phyloP scores from a whole-genome alignment of 2,329 filamentous ascomycete genomes.

The Coniochaeta ligniaria region DNA sequence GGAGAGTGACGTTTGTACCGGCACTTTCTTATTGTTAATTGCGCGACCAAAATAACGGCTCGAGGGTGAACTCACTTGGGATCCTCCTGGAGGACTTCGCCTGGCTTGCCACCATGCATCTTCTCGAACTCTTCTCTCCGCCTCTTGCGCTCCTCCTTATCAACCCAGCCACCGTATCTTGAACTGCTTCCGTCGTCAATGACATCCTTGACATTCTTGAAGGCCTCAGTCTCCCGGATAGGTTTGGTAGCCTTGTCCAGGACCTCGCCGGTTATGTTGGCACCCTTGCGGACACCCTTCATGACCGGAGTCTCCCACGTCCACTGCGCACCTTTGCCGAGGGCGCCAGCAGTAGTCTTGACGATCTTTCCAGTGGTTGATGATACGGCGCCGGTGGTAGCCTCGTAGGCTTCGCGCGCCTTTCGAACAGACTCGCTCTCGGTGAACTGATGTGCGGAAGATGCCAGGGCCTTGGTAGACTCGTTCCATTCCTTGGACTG shows the following conservation, averaged over 20 bases:
- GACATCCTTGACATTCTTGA: conserved; percentile 88
- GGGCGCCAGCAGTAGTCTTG: conserved; percentile 76
- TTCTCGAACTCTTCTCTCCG: conserved; percentile 69
- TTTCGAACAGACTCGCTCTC: conserved; percentile 87
- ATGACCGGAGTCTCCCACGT: conserved; percentile 95
- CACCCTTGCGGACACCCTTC: conserved; percentile 82
- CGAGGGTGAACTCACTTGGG: conserved; percentile 61
- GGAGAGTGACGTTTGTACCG: conserved; percentile 86
- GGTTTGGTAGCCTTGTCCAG: conserved; percentile 94
- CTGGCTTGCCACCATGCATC: conserved; percentile 40
- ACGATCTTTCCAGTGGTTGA: conserved; percentile 72
- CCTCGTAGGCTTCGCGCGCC: conserved; percentile 79
- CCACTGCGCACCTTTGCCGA: conserved; percentile 89
- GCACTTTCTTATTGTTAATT: conserved; percentile 52
- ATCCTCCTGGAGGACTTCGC: conserved; percentile 69
- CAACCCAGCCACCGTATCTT: conserved; percentile 91
- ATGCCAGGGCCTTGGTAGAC: conserved; percentile 88
- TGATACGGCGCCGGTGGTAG: conserved; percentile 76
- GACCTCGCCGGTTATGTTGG: conserved; percentile 76
- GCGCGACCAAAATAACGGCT: conserved; percentile 7
- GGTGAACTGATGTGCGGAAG: conserved; percentile 81
- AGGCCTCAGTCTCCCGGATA: conserved; percentile 89
- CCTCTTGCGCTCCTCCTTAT: conserved; percentile 87
- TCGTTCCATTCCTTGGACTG: conserved; percentile 99
- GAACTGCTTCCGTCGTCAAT: conserved; percentile 97